phyloP scores from a whole-genome alignment of 208 protist species.

The Trypanosoma congolense region DNA sequence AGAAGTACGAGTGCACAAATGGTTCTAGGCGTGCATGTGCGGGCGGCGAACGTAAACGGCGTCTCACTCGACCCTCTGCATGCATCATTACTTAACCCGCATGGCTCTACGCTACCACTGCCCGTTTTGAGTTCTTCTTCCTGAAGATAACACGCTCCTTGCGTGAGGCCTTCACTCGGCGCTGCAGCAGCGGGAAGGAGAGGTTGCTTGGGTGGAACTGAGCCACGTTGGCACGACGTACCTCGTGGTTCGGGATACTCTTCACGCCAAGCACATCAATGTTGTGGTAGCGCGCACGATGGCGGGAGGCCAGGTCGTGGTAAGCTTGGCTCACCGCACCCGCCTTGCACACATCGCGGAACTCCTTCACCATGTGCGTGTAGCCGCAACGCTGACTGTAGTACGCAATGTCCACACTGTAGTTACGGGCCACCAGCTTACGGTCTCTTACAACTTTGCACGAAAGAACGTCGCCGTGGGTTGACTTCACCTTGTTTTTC shows the following conservation, averaged over 20 bases:
- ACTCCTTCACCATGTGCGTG: slow-evolving; percentile 99
- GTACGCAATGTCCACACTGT: slow-evolving; percentile 96
- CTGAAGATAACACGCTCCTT: slow-evolving; percentile 54
- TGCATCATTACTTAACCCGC: no score
- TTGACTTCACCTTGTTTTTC: slow-evolving; percentile 98
- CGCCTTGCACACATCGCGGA: slow-evolving; percentile 94
- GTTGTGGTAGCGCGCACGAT: slow-evolving; percentile 91
- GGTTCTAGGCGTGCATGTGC: no score
- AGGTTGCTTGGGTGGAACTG: slow-evolving; percentile 89
- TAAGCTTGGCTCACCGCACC: slow-evolving; percentile 97
- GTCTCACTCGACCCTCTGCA: no score
- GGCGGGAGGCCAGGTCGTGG: slow-evolving; percentile 96
- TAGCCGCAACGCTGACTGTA: slow-evolving; percentile 98
- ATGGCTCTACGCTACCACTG: slow-evolving; percentile 11
- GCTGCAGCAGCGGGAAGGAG: slow-evolving; percentile 89
- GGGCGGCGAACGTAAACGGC: no score
- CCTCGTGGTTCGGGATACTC: slow-evolving; percentile 83
- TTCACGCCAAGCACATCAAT: slow-evolving; percentile 96
- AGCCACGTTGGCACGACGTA: slow-evolving; percentile 35
- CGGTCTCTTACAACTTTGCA: slow-evolving; percentile 94
- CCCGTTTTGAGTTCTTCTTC: slow-evolving; percentile 78
- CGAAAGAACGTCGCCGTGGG: slow-evolving; percentile 95
- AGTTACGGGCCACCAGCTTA: slow-evolving; percentile 98
- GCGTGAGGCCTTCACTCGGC: slow-evolving; percentile 24
- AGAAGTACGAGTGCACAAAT: no score